Evolutionary conservation across 2,329 filamentous ascomycete species (phyloP).

Genomic region (Dactylellina cionopaga): DNA sequence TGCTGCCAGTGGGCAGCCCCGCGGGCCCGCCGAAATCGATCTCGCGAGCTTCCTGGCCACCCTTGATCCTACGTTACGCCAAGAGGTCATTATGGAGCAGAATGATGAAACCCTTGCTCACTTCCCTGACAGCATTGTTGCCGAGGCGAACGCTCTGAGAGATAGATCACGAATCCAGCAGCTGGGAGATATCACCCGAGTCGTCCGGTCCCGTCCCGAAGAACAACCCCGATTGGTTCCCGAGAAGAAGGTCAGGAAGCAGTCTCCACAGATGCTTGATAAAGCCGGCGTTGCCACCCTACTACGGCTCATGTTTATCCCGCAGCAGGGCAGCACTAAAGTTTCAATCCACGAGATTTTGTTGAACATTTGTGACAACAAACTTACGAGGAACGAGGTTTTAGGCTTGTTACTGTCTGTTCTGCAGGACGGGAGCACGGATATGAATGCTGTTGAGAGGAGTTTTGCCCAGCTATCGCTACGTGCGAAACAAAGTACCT

Average conservation of each 20-base stretch:
- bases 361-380: conserved; percentile 91
- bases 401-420: conserved; percentile 92
- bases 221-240: conserved; percentile 62
- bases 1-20: conserved; percentile 64
- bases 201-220: conserved; percentile 59
- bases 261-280: conserved; percentile 95
- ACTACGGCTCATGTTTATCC: conserved; percentile 97
- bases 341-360: conserved; percentile 86
- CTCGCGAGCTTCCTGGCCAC: conserved; percentile 90
- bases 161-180: conserved; percentile 68
- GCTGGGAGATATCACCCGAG: conserved; percentile 62
- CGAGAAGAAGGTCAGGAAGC: conserved; percentile 77
- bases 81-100: conserved; percentile 89
- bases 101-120: conserved; percentile 86
- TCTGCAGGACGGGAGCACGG: conserved; percentile 91
- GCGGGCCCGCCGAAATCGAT: conserved; percentile 84
- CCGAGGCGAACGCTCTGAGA: conserved; percentile 80
- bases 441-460: conserved; percentile 91
- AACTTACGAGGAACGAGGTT: conserved; percentile 93
- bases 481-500: conserved; percentile 76
- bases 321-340: conserved; percentile 86
- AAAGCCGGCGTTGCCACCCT: conserved; percentile 95
- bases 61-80: conserved; percentile 80
- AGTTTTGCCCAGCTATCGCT: conserved; percentile 94
- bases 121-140: conserved; percentile 84